Percentiles rank a stretch among this genome's conserved stretches.
Evolutionary conservation across 2,329 filamentous ascomycete species (phyloP).

Genomic region (Sordariomycetes sp.): DNA sequence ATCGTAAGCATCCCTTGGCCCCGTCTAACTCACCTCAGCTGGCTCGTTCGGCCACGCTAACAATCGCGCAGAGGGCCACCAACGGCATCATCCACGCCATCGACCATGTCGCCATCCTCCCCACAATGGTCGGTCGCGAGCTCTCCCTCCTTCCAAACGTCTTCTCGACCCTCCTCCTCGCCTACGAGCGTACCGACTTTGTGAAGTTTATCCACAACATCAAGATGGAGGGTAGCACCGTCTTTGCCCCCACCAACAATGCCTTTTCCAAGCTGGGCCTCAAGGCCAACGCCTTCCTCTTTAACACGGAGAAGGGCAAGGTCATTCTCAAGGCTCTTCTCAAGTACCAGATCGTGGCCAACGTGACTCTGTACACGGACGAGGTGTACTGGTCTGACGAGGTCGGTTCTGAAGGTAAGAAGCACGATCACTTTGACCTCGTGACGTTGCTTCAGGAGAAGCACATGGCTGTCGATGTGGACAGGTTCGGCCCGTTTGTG

Average conservation of each 20-base stretch:
- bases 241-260: slow-evolving; percentile 70
- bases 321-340: slow-evolving; percentile 68
- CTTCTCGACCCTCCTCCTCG: slow-evolving; percentile 71
- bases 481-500: slow-evolving; percentile 52
- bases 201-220: slow-evolving; percentile 43
- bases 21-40: neutral
- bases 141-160: slow-evolving; percentile 55
- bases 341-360: slow-evolving; percentile 63
- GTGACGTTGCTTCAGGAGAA: slow-evolving; percentile 57
- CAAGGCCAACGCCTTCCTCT: slow-evolving; percentile 69
- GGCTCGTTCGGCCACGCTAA: neutral
- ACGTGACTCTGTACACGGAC: slow-evolving; percentile 72
- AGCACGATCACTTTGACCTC: slow-evolving; percentile 46
- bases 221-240: slow-evolving; percentile 48
- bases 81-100: slow-evolving; percentile 77
- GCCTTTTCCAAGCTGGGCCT: slow-evolving; percentile 69
- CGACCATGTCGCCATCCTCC: slow-evolving; percentile 63
- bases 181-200: slow-evolving; percentile 61
- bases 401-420: slow-evolving; percentile 20
- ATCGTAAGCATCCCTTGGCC: slow-evolving; percentile 22
- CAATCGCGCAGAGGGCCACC: slow-evolving; percentile 39
- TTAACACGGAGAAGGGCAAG: slow-evolving; percentile 57
- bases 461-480: slow-evolving; percentile 58
- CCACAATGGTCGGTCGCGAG: slow-evolving; percentile 41
- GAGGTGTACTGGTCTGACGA: slow-evolving; percentile 46